Base-by-base conservation (phyloP, 1,284 basidiomycete species). In the Rhizoctonia solani region DNA sequence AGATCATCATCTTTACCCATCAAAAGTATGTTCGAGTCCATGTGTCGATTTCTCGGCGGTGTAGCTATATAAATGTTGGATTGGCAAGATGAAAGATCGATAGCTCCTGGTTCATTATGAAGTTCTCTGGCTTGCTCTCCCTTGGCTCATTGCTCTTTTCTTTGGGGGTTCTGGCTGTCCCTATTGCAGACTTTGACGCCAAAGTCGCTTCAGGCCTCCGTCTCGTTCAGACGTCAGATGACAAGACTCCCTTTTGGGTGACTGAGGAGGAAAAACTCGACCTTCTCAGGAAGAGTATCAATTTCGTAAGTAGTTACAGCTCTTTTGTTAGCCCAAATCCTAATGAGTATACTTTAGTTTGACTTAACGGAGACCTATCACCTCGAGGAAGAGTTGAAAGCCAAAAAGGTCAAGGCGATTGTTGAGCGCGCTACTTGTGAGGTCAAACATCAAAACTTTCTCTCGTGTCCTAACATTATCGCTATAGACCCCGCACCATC, bases 211-310 rank as follows among this genome's bases (percentile, higher is more conserved):
- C 77, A 61, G 79, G 79, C n/a, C 73, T 84, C 37, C 80, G 82
- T 37, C 78, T 86, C 27, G 78, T 85, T 39, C 79, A 80, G 69
- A 78, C 85, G 54, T 76, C 73, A 6, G 81, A 81, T 52, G 76
- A 75, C 39, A 76, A 73, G 16, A 77, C 78, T 3, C 80, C 80
- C 5, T 81, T 83, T 8, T 85, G 84, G 84, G 83, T 85, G 37
- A 83, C 83, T 0, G 84, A 86, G 72, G 78, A 81, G 16, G 82
- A 85, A 61, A 84, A 85, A 74, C 74, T 80, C 44, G 77, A 82
- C 72, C 78, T 77, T 14, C 78, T 75, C 69, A 75, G 73, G 19
- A 72, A 73, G 14, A 77, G 77, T 1, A 72, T 71, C 41, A 73
- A 71, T 54, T 79, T 79, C 68, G 77, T 80, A 75, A 53, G 79